Evolutionary conservation across 805 yeast species (phyloP).

Genomic region (Saccharomycopsis fermentans): DNA sequence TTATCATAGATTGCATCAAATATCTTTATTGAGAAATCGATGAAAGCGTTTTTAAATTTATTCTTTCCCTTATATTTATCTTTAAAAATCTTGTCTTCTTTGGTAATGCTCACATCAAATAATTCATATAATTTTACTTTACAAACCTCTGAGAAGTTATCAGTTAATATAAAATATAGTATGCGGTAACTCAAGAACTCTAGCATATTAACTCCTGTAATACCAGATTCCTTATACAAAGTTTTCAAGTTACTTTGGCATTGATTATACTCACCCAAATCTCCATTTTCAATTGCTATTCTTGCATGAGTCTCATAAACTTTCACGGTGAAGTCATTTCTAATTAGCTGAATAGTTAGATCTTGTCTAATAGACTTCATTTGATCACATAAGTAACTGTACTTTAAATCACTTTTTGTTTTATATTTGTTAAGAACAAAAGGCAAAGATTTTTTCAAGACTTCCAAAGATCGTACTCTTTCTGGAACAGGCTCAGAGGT

Average conservation of each 20-base stretch:
- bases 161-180: slow-evolving; percentile 65
- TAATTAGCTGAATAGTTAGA: slow-evolving; percentile 81
- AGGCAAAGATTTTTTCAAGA: slow-evolving; percentile 49
- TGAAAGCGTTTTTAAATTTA: slow-evolving; percentile 19
- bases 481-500: slow-evolving; percentile 90
- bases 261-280: slow-evolving; percentile 90
- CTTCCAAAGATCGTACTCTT: slow-evolving; percentile 60
- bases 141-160: slow-evolving; percentile 47
- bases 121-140: slow-evolving; percentile 27
- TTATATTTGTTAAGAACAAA: slow-evolving; percentile 42
- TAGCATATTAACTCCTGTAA: slow-evolving; percentile 29
- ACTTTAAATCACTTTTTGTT: slow-evolving; percentile 38
- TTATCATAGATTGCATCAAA: slow-evolving; percentile 27
- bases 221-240: slow-evolving; percentile 40
- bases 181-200: slow-evolving; percentile 71
- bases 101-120: slow-evolving; percentile 1
- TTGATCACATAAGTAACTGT: slow-evolving; percentile 78
- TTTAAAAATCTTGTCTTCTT: background rate
- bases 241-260: slow-evolving; percentile 74
- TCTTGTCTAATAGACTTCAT: slow-evolving; percentile 90
- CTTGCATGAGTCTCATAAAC: slow-evolving; percentile 85
- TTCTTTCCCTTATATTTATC: slow-evolving; percentile 8
- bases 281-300: slow-evolving; percentile 73
- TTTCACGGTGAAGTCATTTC: slow-evolving; percentile 59
- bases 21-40: slow-evolving; percentile 28